These are phyloP conservation scores for Scutellaria baicalensis DNA, from an alignment of 257 asterid species.

Conservation along the genomic window DNA sequence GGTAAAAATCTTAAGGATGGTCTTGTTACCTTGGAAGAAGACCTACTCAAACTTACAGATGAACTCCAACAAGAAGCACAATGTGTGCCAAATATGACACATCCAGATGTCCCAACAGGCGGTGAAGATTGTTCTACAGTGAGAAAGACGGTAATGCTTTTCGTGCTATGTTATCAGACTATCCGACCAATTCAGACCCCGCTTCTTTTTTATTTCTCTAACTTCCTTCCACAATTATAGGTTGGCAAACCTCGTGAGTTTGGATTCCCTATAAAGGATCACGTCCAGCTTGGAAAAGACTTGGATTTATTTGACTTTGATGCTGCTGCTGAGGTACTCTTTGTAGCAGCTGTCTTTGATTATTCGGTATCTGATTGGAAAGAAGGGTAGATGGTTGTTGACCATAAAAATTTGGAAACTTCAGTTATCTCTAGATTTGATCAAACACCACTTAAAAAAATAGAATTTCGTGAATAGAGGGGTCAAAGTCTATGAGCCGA, in stretches of 20 bases:
- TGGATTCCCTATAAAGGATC: constrained; percentile 76
- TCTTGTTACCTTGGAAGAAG: constrained; percentile 76
- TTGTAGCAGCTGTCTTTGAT: constrained; percentile 24
- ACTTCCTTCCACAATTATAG: constrained; percentile 26
- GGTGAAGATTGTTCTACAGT: constrained; percentile 72
- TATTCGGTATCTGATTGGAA: background rate
- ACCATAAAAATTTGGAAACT: background rate
- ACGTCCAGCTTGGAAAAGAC: constrained; percentile 87
- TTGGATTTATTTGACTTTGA: constrained; percentile 81
- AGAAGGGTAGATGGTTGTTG: background rate
- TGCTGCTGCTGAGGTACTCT: constrained; percentile 92
- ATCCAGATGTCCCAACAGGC: constrained; percentile 91
- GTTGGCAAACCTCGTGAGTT: constrained; percentile 72
- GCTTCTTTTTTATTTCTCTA: background rate
- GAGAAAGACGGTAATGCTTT: constrained; percentile 56
- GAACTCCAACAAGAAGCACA: constrained; percentile 91
- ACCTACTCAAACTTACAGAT: constrained; percentile 70
- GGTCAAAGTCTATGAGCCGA: background rate
- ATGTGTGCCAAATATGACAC: constrained; percentile 93
- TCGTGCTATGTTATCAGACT: constrained; percentile 1
- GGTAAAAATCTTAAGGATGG: constrained; percentile 80
- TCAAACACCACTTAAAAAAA: background rate
- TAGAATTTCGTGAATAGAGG: background rate
- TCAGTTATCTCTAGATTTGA: background rate
- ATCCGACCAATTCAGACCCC: background rate